Percentiles rank a stretch among this genome's conserved stretches.
phyloP scores from a whole-genome alignment of 1,284 basidiomycete genomes.

The Boletus putidus region DNA sequence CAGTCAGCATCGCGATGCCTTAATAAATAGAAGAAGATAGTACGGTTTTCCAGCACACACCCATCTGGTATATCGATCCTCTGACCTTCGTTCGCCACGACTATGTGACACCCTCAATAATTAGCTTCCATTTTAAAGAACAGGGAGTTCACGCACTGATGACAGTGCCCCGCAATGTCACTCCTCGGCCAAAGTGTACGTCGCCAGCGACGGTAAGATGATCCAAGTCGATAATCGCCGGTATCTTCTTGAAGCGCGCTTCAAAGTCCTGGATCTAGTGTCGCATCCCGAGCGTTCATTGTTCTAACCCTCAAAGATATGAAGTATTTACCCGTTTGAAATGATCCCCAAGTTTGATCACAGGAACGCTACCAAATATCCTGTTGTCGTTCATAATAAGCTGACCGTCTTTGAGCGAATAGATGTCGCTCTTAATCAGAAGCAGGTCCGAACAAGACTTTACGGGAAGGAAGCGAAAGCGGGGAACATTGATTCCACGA shows the following conservation, averaged over 20 bases:
- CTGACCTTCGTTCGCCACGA: conserved; percentile 89
- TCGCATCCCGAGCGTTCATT: background rate
- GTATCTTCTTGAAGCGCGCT: conserved; percentile 95
- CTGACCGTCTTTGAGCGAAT: conserved; percentile 91
- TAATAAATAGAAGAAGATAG: conserved; percentile 25
- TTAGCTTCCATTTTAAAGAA: background rate
- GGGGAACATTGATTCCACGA: conserved; percentile 96
- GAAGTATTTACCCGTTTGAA: conserved; percentile 73
- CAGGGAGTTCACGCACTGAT: conserved; percentile 42
- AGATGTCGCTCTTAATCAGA: conserved; percentile 95
- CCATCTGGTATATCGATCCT: conserved; percentile 95
- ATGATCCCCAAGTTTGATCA: conserved; percentile 94
- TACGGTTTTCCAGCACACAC: conserved; percentile 88
- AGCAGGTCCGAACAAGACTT: conserved; percentile 89
- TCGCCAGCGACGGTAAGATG: conserved; percentile 96
- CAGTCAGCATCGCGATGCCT: conserved; percentile 1
- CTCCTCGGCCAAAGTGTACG: conserved; percentile 91
- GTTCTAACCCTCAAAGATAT: background rate
- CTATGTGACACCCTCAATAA: conserved; percentile 19
- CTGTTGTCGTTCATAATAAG: conserved; percentile 85
- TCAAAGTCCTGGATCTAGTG: conserved; percentile 87
- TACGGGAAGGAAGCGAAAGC: conserved; percentile 94
- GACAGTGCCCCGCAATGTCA: conserved; percentile 83
- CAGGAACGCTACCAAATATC: conserved; percentile 91
- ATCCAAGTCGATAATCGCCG: conserved; percentile 88